Evolutionary conservation across 2,329 filamentous ascomycete genomes (phyloP), one percentile per base, ranked within the genome.

Genomic region (Myrmaecium sp.): DNA sequence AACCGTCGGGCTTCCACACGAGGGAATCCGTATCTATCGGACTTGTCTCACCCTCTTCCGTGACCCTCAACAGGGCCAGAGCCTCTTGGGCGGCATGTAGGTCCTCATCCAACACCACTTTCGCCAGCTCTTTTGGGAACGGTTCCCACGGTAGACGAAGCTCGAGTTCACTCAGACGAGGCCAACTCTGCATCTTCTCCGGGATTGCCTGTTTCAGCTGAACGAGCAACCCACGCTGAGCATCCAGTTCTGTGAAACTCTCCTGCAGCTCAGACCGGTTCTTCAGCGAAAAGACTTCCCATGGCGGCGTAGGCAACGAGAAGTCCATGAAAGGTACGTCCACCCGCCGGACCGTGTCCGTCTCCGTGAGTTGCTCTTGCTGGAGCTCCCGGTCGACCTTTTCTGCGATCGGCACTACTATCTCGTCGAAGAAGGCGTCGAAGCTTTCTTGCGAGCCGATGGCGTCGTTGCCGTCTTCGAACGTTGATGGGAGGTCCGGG

Each of bases 311-410:
- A 7, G 54, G 49, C 10, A 46, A 34, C 1, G 49, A 43, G 18
- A 59, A 54, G 15, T 61, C 57, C 32, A 70, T 41, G 0, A 44
- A 15, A 0, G 64, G 64, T 4, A 67, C 52, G n/a, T 53, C 37
- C 1, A 66, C 52, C 20, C 64, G 53, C 26, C 51, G 47, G 4
- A 51, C 60, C 0, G 60, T 59, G 32, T 64, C 60, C 7, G 53
- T 45, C 31, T 57, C 56, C 6, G 48, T 47, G 2, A 66, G 43
- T 27, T 54, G 47, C 33, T 66, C 62, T 17, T 55, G 48, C n/a
- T 53, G 46, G 3, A 57, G 23, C 11, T 36, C 41, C 9, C 38
- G 31, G 3, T 51, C 42, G 3, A 44, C 51, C 17, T 53, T 38
- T 17, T 47, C 38, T 3, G 50, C 57, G 9, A 52, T 30, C 10